phyloP scores from a whole-genome alignment of 2,329 filamentous ascomycete species.

The Oidium heveae region DNA sequence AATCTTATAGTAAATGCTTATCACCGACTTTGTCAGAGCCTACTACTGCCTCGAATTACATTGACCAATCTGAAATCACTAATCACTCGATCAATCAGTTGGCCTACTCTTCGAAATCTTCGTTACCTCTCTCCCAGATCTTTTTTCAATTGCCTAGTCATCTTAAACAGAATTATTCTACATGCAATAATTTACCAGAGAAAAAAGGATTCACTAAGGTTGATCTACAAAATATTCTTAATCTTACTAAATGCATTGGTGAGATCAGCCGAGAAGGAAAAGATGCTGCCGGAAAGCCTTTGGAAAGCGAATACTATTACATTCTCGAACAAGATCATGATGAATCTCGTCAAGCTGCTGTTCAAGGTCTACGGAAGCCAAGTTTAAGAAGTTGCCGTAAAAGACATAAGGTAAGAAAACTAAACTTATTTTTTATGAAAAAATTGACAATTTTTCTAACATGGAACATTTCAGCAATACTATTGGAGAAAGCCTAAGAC shows the following conservation, averaged over 20 bases:
- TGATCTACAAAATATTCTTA: slow-evolving; percentile 46
- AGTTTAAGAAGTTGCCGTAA: slow-evolving; percentile 76
- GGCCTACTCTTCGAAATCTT: slow-evolving; percentile 78
- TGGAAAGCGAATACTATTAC: slow-evolving; percentile 93
- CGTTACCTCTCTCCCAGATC: slow-evolving; percentile 72
- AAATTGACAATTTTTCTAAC: background rate
- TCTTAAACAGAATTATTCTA: slow-evolving; percentile 20
- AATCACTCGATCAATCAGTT: slow-evolving; percentile 92
- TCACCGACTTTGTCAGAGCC: slow-evolving; percentile 7
- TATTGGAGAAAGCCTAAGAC: slow-evolving; percentile 41
- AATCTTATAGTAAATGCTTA: slow-evolving; percentile 9
- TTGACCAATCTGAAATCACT: slow-evolving; percentile 22
- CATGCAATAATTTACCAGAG: slow-evolving; percentile 9
- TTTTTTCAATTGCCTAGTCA: slow-evolving; percentile 58
- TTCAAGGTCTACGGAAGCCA: slow-evolving; percentile 66
- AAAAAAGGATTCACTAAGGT: slow-evolving; percentile 27
- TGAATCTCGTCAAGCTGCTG: slow-evolving; percentile 55
- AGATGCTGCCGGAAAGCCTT: slow-evolving; percentile 74
- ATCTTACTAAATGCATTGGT: slow-evolving; percentile 54
- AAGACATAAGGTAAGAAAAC: slow-evolving; percentile 68
- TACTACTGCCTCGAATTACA: background rate
- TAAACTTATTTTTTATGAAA: slow-evolving; percentile 4
- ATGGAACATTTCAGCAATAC: slow-evolving; percentile 30
- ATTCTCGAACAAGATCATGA: slow-evolving; percentile 66
- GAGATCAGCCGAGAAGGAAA: slow-evolving; percentile 80